Base-by-base conservation (phyloP, 495 filamentous ascomycete species). In the Xylaria flabelliformis region DNA sequence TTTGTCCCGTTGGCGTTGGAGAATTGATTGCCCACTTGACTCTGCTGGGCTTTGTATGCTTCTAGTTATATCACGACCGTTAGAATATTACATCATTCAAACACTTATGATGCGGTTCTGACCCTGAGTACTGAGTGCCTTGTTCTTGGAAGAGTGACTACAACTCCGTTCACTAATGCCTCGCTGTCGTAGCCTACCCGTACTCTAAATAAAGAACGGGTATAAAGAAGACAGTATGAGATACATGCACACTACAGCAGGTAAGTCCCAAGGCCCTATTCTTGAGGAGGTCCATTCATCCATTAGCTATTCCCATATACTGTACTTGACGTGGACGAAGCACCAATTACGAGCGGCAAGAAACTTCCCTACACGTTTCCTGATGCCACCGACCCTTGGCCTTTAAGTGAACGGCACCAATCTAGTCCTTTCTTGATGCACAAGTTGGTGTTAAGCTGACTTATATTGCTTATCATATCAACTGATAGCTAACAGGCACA, bases 1-100 rank as follows among this genome's bases (percentile, higher is more conserved):
- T 71, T 34, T 8, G 34, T 55, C 13, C 42, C 9, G 9, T 26
- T 64, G 69, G 59, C 61, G 59, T 71, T 71, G 12, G 19, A 50
- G 59, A 32, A 64, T 2, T 64, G 59, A 29, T 55, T 39, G 15
- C 44, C 44, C 26, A 10, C 29, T 36, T 17, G 24, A 15, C 21
- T 51, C 50, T 41, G n/a, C 13, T 39, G 44, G 36, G 46, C 36
- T 39, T 32, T 24, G 34, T 63, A 46, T 70, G 46, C 42, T 51
- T 71, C 44, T 21, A 64, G 36, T 29, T 19, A 29, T 44, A 24
- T 3, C 26, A 13, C 5, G 17, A 19, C 1, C 7, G n/a, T 24
- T 36, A 26, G 13, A 26, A 63, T 13, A 26, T 3, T 3, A 29
- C 61, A 26, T 13, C 12, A 42, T 62, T 62, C 17, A 21, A 21